These are phyloP conservation scores for Metschnikowia hibisci DNA, from an alignment of 805 yeast species.

Conservation along the genomic window DNA sequence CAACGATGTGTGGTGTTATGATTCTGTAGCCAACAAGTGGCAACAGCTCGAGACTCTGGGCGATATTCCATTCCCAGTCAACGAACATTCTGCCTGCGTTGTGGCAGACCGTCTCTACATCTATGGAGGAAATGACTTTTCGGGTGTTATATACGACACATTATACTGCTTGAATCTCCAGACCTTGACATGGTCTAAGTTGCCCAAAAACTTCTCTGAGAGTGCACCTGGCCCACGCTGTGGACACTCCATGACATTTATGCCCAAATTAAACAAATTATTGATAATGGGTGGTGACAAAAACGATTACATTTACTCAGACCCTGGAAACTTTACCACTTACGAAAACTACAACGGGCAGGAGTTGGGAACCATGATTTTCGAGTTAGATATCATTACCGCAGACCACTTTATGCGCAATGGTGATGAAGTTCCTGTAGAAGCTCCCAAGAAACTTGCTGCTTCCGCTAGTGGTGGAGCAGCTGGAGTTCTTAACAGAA, in stretches of 20 bases:
- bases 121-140: slow-evolving; percentile 82
- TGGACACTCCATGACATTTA: slow-evolving; percentile 83
- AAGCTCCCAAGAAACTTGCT: slow-evolving; percentile 13
- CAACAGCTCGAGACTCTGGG: slow-evolving; percentile 66
- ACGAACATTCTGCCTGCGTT: slow-evolving; percentile 84
- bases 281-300: slow-evolving; percentile 91
- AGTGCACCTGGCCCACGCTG: slow-evolving; percentile 77
- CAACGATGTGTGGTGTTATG: slow-evolving; percentile 77
- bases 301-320: slow-evolving; percentile 57
- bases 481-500: slow-evolving; percentile 15
- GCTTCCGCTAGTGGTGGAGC: slow-evolving; percentile 20
- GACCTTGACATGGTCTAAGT: slow-evolving; percentile 67
- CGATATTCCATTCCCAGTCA: slow-evolving; percentile 74
- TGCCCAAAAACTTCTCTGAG: slow-evolving; percentile 34
- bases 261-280: slow-evolving; percentile 62
- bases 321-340: slow-evolving; percentile 47
- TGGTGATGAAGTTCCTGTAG: slow-evolving; percentile 1
- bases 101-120: slow-evolving; percentile 76
- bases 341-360: slow-evolving; percentile 49
- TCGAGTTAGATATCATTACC: slow-evolving; percentile 54
- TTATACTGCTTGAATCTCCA: slow-evolving; percentile 74
- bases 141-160: slow-evolving; percentile 63
- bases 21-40: slow-evolving; percentile 70
- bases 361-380: slow-evolving; percentile 53
- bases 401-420: slow-evolving; percentile 29